phyloP scores from a whole-genome alignment of 805 yeast species.

The Hanseniaspora vineae region DNA sequence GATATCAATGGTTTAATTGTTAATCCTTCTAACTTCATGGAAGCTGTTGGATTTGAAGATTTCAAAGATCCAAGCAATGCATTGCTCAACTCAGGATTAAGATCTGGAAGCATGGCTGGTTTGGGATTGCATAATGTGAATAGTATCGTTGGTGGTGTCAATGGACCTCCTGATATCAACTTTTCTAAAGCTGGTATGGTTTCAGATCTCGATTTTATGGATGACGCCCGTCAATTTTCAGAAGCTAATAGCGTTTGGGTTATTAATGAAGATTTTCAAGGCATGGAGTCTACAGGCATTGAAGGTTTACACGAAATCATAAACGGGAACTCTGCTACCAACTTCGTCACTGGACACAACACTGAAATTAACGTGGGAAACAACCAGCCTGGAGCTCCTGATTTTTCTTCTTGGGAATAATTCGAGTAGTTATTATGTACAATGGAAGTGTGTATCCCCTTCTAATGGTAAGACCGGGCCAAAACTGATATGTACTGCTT shows the following conservation, averaged over 20 bases:
- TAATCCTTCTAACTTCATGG: conserved; percentile 20
- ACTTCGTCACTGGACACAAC: background rate
- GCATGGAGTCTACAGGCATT: background rate
- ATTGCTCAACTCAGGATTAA: background rate
- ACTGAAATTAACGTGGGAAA: background rate
- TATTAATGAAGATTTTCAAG: conserved; percentile 4
- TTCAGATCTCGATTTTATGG: background rate
- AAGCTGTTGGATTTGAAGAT: conserved; percentile 19
- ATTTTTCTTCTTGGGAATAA: background rate
- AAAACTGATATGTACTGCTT: background rate
- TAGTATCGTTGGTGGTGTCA: too few species aligned
- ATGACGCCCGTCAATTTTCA: background rate
- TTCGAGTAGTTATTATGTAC: background rate
- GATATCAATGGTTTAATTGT: conserved; percentile 21
- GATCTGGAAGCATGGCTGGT: background rate
- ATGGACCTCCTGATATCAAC: too few species aligned
- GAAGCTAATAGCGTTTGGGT: conserved; percentile 5
- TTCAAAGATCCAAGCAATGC: conserved; percentile 9
- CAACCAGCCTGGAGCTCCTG: background rate
- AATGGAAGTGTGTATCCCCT: background rate
- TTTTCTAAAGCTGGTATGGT: background rate
- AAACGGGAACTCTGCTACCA: background rate
- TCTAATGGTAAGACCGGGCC: too few species aligned
- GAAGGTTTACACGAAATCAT: background rate
- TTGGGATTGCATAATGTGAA: background rate